phyloP scores from a whole-genome alignment of 768 basidiomycete species.

The Boletus patriciae region DNA sequence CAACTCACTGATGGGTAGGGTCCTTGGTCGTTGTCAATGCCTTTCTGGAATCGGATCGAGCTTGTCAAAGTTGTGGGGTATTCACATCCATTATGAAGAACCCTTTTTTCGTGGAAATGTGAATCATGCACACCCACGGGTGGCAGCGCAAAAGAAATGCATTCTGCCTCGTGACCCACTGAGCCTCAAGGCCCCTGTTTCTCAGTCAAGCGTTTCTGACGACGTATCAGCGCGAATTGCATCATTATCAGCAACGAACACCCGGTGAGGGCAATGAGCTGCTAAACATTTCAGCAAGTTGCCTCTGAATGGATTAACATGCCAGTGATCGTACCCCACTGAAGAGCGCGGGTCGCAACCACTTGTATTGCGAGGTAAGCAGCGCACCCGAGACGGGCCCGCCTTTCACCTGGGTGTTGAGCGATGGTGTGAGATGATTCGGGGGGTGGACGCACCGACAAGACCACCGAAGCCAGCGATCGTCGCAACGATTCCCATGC shows the following conservation, averaged over 20 bases:
- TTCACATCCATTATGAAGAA: too few species aligned
- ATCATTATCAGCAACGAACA: conserved; percentile 1
- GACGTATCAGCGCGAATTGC: conserved; percentile 10
- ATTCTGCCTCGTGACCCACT: neutral
- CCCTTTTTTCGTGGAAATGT: too few species aligned
- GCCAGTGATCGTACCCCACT: conserved; percentile 38
- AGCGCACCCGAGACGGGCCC: conserved; percentile 59
- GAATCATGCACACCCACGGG: too few species aligned
- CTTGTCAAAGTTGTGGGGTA: too few species aligned
- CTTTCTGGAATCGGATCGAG: too few species aligned
- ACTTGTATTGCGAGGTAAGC: conserved; percentile 50
- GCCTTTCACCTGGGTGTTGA: conserved; percentile 29
- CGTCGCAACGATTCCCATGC: conserved; percentile 24
- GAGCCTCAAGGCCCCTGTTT: neutral
- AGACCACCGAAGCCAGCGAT: conserved; percentile 20
- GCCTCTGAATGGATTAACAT: too few species aligned
- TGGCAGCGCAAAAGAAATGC: too few species aligned
- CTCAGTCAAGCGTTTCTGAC: neutral
- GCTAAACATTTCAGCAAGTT: neutral
- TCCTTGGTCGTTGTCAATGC: too few species aligned
- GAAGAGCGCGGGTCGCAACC: conserved; percentile 58
- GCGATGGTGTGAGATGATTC: neutral
- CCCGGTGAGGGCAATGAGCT: conserved; percentile 12
- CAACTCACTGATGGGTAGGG: too few species aligned
- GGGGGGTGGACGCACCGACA: conserved; percentile 15